Evolutionary conservation across 164 flowering plant species (phyloP), one percentile per base, ranked within the genome.

Genomic region (Vitis riparia): DNA sequence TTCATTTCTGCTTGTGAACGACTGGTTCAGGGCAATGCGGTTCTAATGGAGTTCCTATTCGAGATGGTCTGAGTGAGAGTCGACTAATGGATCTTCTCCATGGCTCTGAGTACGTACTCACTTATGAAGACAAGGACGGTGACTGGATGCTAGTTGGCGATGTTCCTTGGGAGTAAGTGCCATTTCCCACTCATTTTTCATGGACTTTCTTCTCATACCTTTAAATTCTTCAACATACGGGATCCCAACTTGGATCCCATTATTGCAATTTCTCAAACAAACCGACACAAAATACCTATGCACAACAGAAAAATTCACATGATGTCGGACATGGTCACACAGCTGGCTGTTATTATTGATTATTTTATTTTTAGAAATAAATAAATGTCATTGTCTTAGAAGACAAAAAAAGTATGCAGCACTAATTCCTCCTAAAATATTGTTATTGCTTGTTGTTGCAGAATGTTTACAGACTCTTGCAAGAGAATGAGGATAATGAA

Each of bases 111-210:
- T 88, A 84, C 70, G 92, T 91, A 4, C 97, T 88, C 56, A 89
- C 97, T 37, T 93, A 88, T 66, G 97, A 90, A 80, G 97, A 90
- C 78, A 90, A 84, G 67, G 97, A 92, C 65, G 92, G 90, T 50
- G 97, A 92, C 52, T 92, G 92, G 97, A 92, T 92, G 97, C 89
- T 92, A 12, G 95, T 92, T 66, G 97, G 97, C 55, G 97, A 92
- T 75, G 93, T 92, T 71, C 97, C 97, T 2, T 92, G 97, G 97
- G 83, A 88, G 97, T 92, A 84, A 86, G 96, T 79, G 32, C 68
- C 17, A 49, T 30, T 55, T 49, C 61, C 51, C 55, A 17, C 51
- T 51, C 30, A 8, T 7, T 68, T 66, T 50, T 62, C n/a, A 9
- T 63, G 55, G 32, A 16, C 17, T 37, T 0, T 37, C 62, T 3